These are phyloP conservation scores for Blastocystis sp. DNA, from an alignment of 352 stramenopile genomes.

Conservation along the genomic window DNA sequence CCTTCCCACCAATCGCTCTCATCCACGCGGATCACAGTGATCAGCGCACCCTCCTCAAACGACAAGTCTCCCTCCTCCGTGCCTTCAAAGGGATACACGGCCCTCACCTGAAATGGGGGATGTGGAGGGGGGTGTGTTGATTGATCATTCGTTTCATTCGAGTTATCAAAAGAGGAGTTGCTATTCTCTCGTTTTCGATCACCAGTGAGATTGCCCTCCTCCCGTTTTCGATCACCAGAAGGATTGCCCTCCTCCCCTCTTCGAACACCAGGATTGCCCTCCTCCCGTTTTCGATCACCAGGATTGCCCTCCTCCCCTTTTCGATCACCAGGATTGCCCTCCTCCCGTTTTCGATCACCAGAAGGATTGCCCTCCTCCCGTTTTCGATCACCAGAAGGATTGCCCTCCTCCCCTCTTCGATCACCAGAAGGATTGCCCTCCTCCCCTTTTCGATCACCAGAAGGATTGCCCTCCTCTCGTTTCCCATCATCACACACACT, in stretches of 20 bases:
- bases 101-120: slow-evolving; percentile 16
- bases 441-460: neutral
- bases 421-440: neutral
- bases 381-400: neutral
- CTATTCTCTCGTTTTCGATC: too few relatives aligned
- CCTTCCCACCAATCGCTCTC: slow-evolving; percentile 28
- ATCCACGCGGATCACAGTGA: neutral
- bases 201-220: too few relatives aligned
- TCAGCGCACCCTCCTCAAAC: slow-evolving; percentile 30
- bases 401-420: neutral
- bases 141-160: too few relatives aligned
- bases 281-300: neutral
- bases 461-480: neutral
- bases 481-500: neutral
- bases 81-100: neutral
- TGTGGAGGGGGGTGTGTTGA: too few relatives aligned
- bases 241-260: neutral
- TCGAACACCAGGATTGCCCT: neutral
- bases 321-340: neutral
- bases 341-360: neutral
- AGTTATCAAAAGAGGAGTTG: too few relatives aligned
- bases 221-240: neutral
- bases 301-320: neutral
- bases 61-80: slow-evolving; percentile 39
- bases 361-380: neutral